Base-by-base conservation (phyloP, 805 yeast species). In the Starmerella floris region DNA sequence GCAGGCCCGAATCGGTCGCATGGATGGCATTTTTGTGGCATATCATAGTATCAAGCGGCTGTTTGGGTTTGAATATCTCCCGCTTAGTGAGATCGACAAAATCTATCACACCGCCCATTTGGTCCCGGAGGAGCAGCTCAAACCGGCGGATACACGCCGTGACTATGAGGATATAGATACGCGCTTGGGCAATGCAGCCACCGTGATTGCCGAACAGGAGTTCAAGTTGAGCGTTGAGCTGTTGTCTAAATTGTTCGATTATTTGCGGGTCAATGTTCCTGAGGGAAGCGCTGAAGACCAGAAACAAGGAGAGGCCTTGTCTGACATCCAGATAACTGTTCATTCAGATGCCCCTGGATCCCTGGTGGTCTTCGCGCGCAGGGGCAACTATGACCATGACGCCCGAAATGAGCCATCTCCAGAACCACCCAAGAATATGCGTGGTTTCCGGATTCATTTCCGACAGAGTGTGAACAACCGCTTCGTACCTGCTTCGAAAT, bases 1-100 rank as follows among this genome's bases (percentile, higher is more conserved):
- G 51, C 97, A 91, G 60, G 97, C 95, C 0, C 69, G 96, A 48
- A 81, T 88, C 33, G 98, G 97, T 2, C 77, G 81, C 53, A 88
- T 91, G 97, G 96, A 87, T 61, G 98, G 98, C 5, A 83, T 91
- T 2, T 84, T 83, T 52, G 69, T 88, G 15, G 95, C 95, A 0
- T 88, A 78, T 59, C 98, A 88, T 60, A 88, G 87, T 58, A 71
- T 84, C 40, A 68, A 73, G 25, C 65, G 76, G 37, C 72, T 87
- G 52, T 83, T 88, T 61, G 98, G 96, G 3, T 91, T 85, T 60
- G 88, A 85, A 59, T 88, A 88, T 59, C 58, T 88, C 23, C 87
- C 94, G 1, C 63, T 87, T 39, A 61, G 65, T 1, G 82, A 77
- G 31, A 71, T 88, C 49, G 96, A 88, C 58, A 62, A 67, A 43